These are phyloP conservation scores for Trichothecium roseum DNA, from an alignment of 2,329 filamentous ascomycete genomes.

Conservation along the genomic window DNA sequence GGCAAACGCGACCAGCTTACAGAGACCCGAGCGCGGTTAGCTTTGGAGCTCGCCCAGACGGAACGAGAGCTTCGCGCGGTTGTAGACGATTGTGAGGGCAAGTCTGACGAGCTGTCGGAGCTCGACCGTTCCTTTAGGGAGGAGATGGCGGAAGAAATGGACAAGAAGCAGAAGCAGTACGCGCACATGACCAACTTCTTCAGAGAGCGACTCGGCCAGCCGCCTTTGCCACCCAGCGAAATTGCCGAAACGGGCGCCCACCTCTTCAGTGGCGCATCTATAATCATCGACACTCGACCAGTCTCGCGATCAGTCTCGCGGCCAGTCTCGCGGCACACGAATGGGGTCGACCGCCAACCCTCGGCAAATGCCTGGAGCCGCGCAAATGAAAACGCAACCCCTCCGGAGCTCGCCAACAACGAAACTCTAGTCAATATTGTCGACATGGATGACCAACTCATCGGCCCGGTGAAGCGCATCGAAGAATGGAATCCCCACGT, in stretches of 20 bases:
- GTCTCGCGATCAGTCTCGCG: neutral
- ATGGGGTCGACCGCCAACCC: neutral
- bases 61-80: conserved; percentile 27
- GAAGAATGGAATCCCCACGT: conserved; percentile 29
- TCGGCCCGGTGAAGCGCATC: conserved; percentile 26
- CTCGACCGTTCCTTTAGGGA: conserved; percentile 21
- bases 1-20: conserved; percentile 16
- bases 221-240: conserved; percentile 9
- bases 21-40: conserved; percentile 17
- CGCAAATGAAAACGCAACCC: neutral
- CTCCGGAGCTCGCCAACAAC: neutral
- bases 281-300: neutral
- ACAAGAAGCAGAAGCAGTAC: conserved; percentile 15
- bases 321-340: neutral
- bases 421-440: conserved; percentile 21
- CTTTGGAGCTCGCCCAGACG: conserved; percentile 19
- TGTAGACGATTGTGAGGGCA: conserved; percentile 17
- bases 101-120: conserved; percentile 20
- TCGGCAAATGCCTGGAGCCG: conserved; percentile 9
- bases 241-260: conserved; percentile 3
- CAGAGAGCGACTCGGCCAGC: conserved; percentile 16
- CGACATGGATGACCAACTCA: conserved; percentile 23
- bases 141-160: conserved; percentile 15
- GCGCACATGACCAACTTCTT: conserved; percentile 23
- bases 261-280: neutral